These are phyloP conservation scores for Hypoxylon rubiginosum DNA, from an alignment of 2,329 filamentous ascomycete species.

Conservation along the genomic window DNA sequence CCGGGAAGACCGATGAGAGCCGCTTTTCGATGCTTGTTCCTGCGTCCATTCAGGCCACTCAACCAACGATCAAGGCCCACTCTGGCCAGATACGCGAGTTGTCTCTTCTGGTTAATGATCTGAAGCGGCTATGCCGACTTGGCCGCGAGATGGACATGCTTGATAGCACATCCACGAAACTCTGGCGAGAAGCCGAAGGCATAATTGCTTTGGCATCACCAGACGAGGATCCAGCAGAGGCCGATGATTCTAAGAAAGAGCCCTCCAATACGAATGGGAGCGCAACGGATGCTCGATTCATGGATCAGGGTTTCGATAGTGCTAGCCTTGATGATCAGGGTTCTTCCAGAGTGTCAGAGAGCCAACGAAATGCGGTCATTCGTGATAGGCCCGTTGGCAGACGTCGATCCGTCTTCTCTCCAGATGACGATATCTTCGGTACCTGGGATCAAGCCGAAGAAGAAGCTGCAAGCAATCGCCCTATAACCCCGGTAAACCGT, in stretches of 20 bases:
- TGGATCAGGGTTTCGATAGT: conserved; percentile 64
- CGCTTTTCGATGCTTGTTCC: conserved; percentile 77
- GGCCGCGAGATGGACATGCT: conserved; percentile 76
- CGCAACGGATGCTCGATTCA: conserved; percentile 60
- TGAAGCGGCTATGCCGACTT: conserved; percentile 81
- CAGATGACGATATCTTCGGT: conserved; percentile 76
- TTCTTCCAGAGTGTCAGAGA: conserved; percentile 56
- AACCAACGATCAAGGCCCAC: conserved; percentile 85
- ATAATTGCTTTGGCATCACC: conserved; percentile 87
- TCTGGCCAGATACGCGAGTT: conserved; percentile 87
- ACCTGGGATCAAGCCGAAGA: conserved; percentile 62
- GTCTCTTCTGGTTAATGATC: conserved; percentile 83
- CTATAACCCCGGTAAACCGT: conserved; percentile 59
- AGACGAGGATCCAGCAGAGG: conserved; percentile 69
- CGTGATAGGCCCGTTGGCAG: conserved; percentile 66
- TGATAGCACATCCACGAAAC: conserved; percentile 68
- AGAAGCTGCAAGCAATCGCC: conserved; percentile 51
- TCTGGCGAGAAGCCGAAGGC: conserved; percentile 87
- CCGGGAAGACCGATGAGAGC: conserved; percentile 55
- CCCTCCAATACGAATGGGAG: conserved; percentile 58
- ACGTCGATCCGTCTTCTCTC: conserved; percentile 73
- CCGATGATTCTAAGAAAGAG: conserved; percentile 51
- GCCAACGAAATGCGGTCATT: conserved; percentile 64
- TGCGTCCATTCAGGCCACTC: conserved; percentile 82
- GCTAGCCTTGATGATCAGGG: conserved; percentile 60